phyloP scores from a whole-genome alignment of 176 grass and related monocot genomes.

The Paspalum vaginatum region DNA sequence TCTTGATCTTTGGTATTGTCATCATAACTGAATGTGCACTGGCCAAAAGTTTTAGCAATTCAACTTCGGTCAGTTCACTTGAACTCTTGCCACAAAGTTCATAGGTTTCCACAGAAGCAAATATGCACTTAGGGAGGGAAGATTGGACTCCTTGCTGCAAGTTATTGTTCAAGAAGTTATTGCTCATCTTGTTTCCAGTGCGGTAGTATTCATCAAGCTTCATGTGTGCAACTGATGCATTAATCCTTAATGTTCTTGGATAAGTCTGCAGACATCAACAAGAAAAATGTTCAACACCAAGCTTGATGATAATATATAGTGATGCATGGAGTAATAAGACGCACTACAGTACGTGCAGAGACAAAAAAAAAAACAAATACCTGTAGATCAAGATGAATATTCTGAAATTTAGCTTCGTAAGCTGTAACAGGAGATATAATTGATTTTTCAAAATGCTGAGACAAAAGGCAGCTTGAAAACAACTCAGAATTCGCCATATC shows the following conservation, averaged over 20 bases:
- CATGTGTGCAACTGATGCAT: conserved; percentile 60
- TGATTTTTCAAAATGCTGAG: conserved; percentile 59
- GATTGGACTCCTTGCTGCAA: conserved; percentile 74
- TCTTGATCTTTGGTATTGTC: conserved; percentile 66
- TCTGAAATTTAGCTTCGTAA: conserved; percentile 66
- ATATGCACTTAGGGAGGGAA: conserved; percentile 65
- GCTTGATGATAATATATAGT: too few relatives aligned
- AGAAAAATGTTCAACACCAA: conserved; percentile 40
- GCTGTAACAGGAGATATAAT: conserved; percentile 48
- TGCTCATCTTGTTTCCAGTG: conserved; percentile 28
- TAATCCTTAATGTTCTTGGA: conserved; percentile 69
- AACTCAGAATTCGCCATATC: conserved; percentile 61
- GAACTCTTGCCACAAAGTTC: conserved; percentile 38
- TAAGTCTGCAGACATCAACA: conserved; percentile 74
- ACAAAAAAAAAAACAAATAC: conserved; percentile 52
- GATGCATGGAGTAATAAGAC: conserved; percentile 18
- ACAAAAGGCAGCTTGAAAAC: conserved; percentile 73
- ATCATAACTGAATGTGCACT: conserved; percentile 65
- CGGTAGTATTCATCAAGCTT: conserved; percentile 80
- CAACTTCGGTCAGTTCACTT: conserved; percentile 62
- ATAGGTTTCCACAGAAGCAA: conserved; percentile 51
- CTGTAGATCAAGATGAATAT: conserved; percentile 74
- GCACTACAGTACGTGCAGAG: conserved; percentile 20
- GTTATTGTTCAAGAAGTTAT: conserved; percentile 64
- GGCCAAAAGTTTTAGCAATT: conserved; percentile 78